Percentiles rank a stretch among this genome's conserved stretches.
Evolutionary conservation across 169 alveolate genomes (phyloP).

Genomic region (Plasmodium cynomolgi): DNA sequence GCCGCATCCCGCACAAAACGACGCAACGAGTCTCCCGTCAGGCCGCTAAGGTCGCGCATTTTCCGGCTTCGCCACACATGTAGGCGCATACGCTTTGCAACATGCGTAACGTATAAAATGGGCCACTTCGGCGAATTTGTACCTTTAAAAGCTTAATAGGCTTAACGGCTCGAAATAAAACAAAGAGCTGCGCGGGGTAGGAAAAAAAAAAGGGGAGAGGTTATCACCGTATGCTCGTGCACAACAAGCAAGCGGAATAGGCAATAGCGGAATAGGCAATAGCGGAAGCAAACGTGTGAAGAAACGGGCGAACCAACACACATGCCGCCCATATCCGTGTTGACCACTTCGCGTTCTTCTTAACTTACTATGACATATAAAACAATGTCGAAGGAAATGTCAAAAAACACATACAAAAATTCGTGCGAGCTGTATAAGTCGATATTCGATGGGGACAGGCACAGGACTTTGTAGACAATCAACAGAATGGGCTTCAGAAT

Average conservation of each 20-base stretch:
- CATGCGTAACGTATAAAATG: neutral
- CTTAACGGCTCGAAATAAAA: constrained; percentile 56
- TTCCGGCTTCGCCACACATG: neutral
- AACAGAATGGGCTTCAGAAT: constrained; percentile 56
- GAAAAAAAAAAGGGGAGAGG: neutral
- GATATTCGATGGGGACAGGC: constrained; percentile 71
- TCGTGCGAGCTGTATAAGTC: constrained; percentile 68
- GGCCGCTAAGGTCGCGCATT: neutral
- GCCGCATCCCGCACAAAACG: neutral
- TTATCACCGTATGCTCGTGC: neutral
- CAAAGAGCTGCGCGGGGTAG: constrained; percentile 22
- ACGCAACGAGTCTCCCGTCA: neutral
- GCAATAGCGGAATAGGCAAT: neutral
- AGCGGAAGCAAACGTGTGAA: neutral
- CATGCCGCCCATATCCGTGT: neutral
- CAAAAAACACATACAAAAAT: constrained; percentile 63
- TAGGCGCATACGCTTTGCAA: neutral
- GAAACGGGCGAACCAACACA: neutral
- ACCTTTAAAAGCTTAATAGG: constrained; percentile 67
- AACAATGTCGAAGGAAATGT: constrained; percentile 59
- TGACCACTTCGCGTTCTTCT: neutral
- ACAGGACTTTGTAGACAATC: constrained; percentile 58
- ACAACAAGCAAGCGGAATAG: neutral
- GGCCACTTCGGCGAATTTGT: neutral
- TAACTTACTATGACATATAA: constrained; percentile 42